Evolutionary conservation across 225 moss, liverwort and hornwort genomes (phyloP), one percentile per base, ranked within the genome.

Genomic region (Antitrichia curtipendula): DNA sequence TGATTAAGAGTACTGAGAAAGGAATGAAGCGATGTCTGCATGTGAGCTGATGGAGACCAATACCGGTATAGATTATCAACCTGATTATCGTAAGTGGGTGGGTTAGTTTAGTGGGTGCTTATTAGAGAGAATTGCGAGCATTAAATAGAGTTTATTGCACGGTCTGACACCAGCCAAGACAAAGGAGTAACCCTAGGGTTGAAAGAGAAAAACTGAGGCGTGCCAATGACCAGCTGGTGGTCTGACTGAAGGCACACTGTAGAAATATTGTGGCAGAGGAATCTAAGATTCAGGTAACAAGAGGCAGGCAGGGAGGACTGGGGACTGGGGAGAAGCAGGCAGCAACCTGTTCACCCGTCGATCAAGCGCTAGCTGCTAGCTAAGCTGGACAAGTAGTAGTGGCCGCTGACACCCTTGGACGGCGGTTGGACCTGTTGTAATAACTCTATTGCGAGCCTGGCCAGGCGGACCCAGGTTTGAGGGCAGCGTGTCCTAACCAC

Each of bases 221-320:
- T 75, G 87, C 74, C 62, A 75, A 77, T 56, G 38, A 68, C 83
- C 84, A 88, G 86, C 86, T 90, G 86, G 86, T 61, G 76, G 45
- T 12, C 84, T 92, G 90, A 90, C 92, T 87, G n/a, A 84, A 88
- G 82, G 64, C 70, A 20, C 65, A 53, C 90, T 90, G 88, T 87
- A 87, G 92, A 90, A 86, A 90, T 90, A 90, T 87, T 87, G 90
- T 88, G 84, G 82, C 92, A 92, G 92, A 90, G 69, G 78, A 92
- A 85, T 92, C 90, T 85, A 68, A 90, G 86, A 90, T 91, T 91
- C 85, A 88, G 92, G 86, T 86, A 88, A 81, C 77, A 63, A 86
- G 70, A 50, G n/a, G n/a, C n/a, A n/a, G 36, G 15, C 86, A 66
- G 58, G 45, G 50, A 52, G 41, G 59, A 53, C 18, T 41, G 49